Evolutionary conservation across 73 alveolate species (phyloP).

Genomic region (Stentor roeselii): DNA sequence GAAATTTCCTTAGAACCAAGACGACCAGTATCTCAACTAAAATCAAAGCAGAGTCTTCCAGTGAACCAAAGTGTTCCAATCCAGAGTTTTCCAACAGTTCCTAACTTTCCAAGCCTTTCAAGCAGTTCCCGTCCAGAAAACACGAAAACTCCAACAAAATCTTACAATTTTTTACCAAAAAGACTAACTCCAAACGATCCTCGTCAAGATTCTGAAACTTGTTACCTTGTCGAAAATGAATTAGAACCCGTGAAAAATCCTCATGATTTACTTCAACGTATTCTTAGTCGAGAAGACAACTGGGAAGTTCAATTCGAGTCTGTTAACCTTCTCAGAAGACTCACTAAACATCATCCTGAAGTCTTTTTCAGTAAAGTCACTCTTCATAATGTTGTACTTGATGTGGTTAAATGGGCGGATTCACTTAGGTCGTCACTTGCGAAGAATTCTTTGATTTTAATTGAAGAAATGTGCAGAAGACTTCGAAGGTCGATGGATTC

Average conservation of each 20-base stretch:
- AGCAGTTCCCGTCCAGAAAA: not conserved
- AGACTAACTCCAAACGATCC: not conserved
- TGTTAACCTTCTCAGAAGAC: conserved; percentile 7
- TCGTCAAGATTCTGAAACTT: not conserved
- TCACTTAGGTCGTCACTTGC: conserved; percentile 16
- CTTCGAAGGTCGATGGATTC: conserved; percentile 9
- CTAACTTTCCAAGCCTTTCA: too few species aligned
- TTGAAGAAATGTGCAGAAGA: conserved; percentile 15
- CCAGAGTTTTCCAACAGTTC: too few species aligned
- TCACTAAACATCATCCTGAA: not conserved
- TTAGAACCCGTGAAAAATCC: not conserved
- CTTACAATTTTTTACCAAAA: not conserved
- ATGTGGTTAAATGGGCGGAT: not conserved
- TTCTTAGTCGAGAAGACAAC: not conserved
- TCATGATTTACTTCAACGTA: not conserved
- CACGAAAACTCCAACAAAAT: not conserved
- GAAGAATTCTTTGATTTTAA: conserved; percentile 5
- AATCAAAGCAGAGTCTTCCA: not conserved
- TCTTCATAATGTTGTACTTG: conserved; percentile 22
- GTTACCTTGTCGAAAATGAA: not conserved
- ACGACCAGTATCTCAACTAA: not conserved
- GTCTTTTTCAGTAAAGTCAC: conserved; percentile 6
- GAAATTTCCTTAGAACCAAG: not conserved
- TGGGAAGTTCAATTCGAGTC: conserved; percentile 7
- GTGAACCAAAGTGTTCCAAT: too few species aligned